phyloP scores from a whole-genome alignment of 2,329 filamentous ascomycete species.

The Trichophyton benhamiae region DNA sequence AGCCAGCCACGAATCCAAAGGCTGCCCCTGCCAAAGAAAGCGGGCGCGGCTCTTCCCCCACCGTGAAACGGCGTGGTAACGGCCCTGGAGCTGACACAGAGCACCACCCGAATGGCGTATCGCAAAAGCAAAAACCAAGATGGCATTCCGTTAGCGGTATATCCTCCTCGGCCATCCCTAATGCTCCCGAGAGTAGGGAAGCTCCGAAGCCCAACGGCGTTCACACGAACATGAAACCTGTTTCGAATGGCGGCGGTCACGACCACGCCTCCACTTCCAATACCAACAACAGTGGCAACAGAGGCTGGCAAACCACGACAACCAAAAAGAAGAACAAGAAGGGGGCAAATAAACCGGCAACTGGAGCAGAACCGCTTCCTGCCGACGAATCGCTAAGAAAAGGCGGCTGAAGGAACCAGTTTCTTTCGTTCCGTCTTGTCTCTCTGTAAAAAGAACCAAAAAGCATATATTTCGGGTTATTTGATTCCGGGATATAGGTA shows the following conservation, averaged over 20 bases:
- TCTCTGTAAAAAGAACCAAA: not conserved
- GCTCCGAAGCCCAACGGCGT: constrained; percentile 24
- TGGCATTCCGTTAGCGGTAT: constrained; percentile 20
- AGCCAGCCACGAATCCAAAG: constrained; percentile 12
- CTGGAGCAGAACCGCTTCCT: constrained; percentile 30
- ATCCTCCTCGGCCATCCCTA: constrained; percentile 8
- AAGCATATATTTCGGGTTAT: not conserved
- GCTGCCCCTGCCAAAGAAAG: constrained; percentile 16
- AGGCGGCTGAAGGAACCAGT: constrained; percentile 27
- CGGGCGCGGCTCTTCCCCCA: constrained; percentile 18
- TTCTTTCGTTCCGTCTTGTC: not conserved
- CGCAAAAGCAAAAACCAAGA: constrained; percentile 26
- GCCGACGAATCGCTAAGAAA: constrained; percentile 34
- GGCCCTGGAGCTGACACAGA: constrained; percentile 23
- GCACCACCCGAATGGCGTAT: constrained; percentile 21
- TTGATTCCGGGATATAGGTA: constrained; percentile 2
- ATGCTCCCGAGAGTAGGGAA: constrained; percentile 19
- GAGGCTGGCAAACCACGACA: constrained; percentile 33
- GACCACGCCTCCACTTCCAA: constrained; percentile 10
- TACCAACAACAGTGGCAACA: constrained; percentile 13
- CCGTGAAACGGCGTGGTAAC: constrained; percentile 23
- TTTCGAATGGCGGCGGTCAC: constrained; percentile 13
- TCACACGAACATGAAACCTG: constrained; percentile 9
- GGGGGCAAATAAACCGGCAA: constrained; percentile 19
- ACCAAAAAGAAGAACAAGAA: constrained; percentile 32